Conservation (phyloP, 345 rosid genomes). For the Arabidopsis arenosa region DNA sequence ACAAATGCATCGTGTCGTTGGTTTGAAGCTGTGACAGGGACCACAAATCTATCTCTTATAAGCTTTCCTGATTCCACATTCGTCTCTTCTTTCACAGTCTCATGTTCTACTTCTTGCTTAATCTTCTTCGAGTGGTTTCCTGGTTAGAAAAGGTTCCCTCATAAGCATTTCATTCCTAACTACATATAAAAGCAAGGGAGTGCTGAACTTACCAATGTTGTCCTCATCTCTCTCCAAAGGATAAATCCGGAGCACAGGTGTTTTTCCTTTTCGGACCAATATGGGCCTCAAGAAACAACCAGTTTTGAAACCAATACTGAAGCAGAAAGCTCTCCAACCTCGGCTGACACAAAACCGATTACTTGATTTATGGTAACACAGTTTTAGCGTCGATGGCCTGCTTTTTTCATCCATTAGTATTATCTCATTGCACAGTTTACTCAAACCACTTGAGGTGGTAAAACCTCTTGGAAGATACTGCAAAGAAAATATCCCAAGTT, state of each 20-base stretch:
- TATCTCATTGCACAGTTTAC: not conserved
- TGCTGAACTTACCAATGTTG: not conserved
- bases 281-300: not conserved
- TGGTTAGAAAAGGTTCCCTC: not conserved
- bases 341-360: not conserved
- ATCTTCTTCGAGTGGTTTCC: not conserved
- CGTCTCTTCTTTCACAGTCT: not conserved
- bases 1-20: not conserved
- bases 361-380: not conserved
- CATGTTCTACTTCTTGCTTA: not conserved
- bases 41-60: not conserved
- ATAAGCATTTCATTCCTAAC: not conserved
- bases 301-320: not conserved
- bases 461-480: not conserved
- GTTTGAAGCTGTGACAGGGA: not conserved
- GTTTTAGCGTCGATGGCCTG: not conserved
- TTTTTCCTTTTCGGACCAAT: not conserved
- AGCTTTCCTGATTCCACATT: not conserved
- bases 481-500: not conserved
- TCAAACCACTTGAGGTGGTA: constrained; percentile 5
- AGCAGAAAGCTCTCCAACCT: constrained; percentile 20
- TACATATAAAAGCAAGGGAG: constrained; percentile 3
- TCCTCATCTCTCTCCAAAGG: not conserved
- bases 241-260: not conserved
- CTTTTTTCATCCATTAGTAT: not conserved